Evolutionary conservation across 108 stramenopile genomes (phyloP), one percentile per base, ranked within the genome.

Genomic region (Chaetoceros muelleri): DNA sequence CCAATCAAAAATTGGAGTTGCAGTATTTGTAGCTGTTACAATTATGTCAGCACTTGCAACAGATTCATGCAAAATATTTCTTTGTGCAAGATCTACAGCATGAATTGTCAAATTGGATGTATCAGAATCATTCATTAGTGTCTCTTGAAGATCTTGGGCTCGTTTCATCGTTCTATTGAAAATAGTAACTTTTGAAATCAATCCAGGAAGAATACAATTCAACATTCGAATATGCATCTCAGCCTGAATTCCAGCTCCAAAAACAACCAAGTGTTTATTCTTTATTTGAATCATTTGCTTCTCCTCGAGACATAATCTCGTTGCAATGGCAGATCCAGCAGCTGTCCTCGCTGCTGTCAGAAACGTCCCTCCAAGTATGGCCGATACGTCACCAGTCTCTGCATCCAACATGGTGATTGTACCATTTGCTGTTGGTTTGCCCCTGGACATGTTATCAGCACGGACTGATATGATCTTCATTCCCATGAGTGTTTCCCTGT

Each of bases 171-270:
- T 65, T 48, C 84, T 70, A 72, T 90, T 90, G 53, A 90, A 48
- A 55, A 90, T 83, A 27, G 79, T 71, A 23, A 89, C 61, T 51
- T 71, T 55, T 19, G 57, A 67, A 19, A 70, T 75, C 20, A 31
- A 46, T n/a, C 48, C 45, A 22, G 49, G 25, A 20, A 74, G 55
- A 1, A 83, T 75, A 53, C 56, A 55, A 44, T 69, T 63, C 30
- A 85, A 78, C 27, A 76, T 54, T 59, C 71, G 47, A 30, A 88
- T 71, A 61, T 90, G 88, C 48, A 78, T 57, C 71, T 81, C 84
- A 2, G 80, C 84, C 48, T 90, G 88, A 13, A 82, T 46, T 13
- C 88, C 88, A 2, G 84, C 88, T 28, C 88, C 88, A 64, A 90
- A 90, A 16, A 90, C 69, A 10, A 81, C 70, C 28, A 90, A 53